Conservation (phyloP, 345 rosid species). For the Kernera saxatilis region DNA sequence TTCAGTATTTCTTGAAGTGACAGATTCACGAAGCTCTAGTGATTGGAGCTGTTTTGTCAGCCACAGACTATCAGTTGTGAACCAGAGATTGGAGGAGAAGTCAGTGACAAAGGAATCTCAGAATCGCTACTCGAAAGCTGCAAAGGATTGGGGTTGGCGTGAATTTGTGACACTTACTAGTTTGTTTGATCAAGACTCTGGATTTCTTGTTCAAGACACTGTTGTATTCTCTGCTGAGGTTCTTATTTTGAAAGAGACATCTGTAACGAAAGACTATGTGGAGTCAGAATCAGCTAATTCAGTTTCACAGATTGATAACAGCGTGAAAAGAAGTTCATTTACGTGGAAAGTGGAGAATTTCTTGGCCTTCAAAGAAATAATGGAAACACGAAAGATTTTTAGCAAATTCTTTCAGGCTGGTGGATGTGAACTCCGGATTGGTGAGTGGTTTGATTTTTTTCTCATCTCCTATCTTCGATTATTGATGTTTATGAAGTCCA, state of each 20-base stretch:
- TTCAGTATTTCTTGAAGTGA: slow-evolving; percentile 99
- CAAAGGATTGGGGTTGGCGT: slow-evolving; percentile 99
- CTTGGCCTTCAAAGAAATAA: slow-evolving; percentile 92
- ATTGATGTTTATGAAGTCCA: slow-evolving; percentile 19
- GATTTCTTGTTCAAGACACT: slow-evolving; percentile 92
- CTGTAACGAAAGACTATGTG: slow-evolving; percentile 62
- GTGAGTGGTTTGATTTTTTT: slow-evolving; percentile 57
- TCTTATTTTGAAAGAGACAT: slow-evolving; percentile 97
- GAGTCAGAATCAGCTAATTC: slow-evolving; percentile 45
- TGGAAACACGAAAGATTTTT: slow-evolving; percentile 98
- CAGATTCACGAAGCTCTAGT: slow-evolving; percentile 86
- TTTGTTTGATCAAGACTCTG: slow-evolving; percentile 98
- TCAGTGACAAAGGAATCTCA: slow-evolving; percentile 98
- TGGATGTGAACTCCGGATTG: slow-evolving; percentile 99
- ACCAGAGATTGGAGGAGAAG: slow-evolving; percentile 85
- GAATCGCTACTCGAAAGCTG: slow-evolving; percentile 98
- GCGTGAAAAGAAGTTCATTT: slow-evolving; percentile 75
- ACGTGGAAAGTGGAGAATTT: slow-evolving; percentile 99
- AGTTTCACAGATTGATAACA: slow-evolving; percentile 47
- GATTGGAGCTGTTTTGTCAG: slow-evolving; percentile 99
- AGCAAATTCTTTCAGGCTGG: slow-evolving; percentile 99
- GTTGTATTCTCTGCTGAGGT: slow-evolving; percentile 97
- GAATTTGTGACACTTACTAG: slow-evolving; percentile 98
- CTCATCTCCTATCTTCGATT: slow-evolving; percentile 12
- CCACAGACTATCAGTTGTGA: slow-evolving; percentile 92